Evolutionary conservation across 2,329 filamentous ascomycete species (phyloP), one percentile per base, ranked within the genome.

Genomic region (Fusarium sp.): DNA sequence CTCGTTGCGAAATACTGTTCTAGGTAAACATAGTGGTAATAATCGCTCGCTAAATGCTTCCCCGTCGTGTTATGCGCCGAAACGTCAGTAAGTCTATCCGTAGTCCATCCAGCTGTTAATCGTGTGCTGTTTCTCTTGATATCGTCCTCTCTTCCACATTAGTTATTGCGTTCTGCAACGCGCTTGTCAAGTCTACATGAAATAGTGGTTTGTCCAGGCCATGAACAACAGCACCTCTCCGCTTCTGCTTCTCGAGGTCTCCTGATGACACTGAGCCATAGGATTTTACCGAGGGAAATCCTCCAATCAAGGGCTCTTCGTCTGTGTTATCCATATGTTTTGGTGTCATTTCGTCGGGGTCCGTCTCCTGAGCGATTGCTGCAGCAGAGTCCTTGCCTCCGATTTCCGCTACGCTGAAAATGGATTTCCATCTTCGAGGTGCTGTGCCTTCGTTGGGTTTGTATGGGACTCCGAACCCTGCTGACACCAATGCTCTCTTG

Each of bases 201-300:
- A 99, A 98, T 75, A 98, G 89, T 9, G 96, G 96, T 76, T 94
- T 86, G 82, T 97, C 96, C 72, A 97, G 85, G n/a, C 96, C 94
- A 75, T 95, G 92, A 22, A 98, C 91, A 9, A 94, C 88, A 4
- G 93, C 91, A 35, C 80, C 87, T 75, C 85, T 87, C 78, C 87
- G 87, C 63, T 82, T 84, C 39, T 79, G 70, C 60, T 79, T 84
- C 70, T 85, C 85, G 17, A 74, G 45, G 31, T 75, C 75, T 36
- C 65, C 71, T 7, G 71, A 63, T 7, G 77, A 73, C 60, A 78
- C 76, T 24, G 73, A 66, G 12, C 62, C 52, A 22, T 75, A 74
- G 11, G 67, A 33, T 33, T 47, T 69, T 10, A 65, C 49, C 22
- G 61, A 44, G 11, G 67, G 48, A 26, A 70, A 63, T 1, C 48